These are phyloP conservation scores for Phialophora expanda DNA, from an alignment of 2,329 filamentous ascomycete genomes.

Conservation along the genomic window DNA sequence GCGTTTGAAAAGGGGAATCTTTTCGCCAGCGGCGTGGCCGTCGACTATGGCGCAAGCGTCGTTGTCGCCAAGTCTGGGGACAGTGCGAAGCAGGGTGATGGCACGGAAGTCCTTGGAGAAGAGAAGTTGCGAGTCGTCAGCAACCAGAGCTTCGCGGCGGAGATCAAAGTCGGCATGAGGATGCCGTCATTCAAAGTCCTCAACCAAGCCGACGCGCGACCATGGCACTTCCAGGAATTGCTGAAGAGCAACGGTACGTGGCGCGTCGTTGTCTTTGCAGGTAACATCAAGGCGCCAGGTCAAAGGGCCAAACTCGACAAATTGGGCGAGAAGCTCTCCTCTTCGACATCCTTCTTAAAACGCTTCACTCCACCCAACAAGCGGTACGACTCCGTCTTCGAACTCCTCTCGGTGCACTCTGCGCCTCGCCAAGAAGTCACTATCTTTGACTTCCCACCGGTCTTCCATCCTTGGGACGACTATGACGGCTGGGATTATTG, in stretches of 20 bases:
- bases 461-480: constrained; percentile 56
- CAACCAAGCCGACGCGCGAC: constrained; percentile 47
- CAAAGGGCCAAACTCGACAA: constrained; percentile 44
- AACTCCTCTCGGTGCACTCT: constrained; percentile 66
- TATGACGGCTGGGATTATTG: constrained; percentile 61
- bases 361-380: constrained; percentile 49
- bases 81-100: constrained; percentile 54
- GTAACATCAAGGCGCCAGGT: constrained; percentile 55
- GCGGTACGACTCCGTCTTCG: constrained; percentile 58
- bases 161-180: constrained; percentile 45
- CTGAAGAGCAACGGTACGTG: constrained; percentile 48
- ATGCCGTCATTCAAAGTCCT: constrained; percentile 46
- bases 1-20: constrained; percentile 65
- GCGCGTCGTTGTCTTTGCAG: constrained; percentile 61
- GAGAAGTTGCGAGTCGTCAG: constrained; percentile 32
- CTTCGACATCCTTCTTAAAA: constrained; percentile 50
- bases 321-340: constrained; percentile 55
- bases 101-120: constrained; percentile 50
- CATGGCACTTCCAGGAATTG: constrained; percentile 48
- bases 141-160: constrained; percentile 30
- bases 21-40: constrained; percentile 63
- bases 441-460: constrained; percentile 58
- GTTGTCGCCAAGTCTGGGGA: constrained; percentile 61
- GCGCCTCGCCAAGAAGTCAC: constrained; percentile 57
- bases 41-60: constrained; percentile 63